A percentile compares a stretch with the other conserved stretches of the same genome.
phyloP scores from a whole-genome alignment of 2,329 filamentous ascomycete species.

The Chaetomium sp. region DNA sequence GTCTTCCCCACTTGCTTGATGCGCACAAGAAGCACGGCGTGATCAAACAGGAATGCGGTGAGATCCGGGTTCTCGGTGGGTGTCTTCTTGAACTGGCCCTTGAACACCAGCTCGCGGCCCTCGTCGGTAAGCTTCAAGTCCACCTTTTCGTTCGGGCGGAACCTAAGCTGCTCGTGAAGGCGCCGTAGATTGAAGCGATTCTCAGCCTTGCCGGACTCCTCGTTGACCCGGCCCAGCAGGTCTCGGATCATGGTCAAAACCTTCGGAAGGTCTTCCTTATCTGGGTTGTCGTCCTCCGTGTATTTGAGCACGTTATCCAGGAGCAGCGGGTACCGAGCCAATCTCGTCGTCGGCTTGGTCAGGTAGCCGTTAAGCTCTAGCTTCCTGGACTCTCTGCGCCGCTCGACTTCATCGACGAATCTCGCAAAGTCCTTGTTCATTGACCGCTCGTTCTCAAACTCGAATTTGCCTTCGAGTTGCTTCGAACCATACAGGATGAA shows the following conservation, averaged over 20 bases:
- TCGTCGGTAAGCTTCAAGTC: slow-evolving; percentile 95
- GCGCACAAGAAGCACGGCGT: slow-evolving; percentile 87
- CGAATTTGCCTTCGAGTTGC: slow-evolving; percentile 94
- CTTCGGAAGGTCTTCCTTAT: slow-evolving; percentile 89
- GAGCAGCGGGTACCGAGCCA: slow-evolving; percentile 90
- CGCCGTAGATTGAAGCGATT: slow-evolving; percentile 95
- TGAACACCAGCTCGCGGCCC: slow-evolving; percentile 89
- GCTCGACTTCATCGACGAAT: slow-evolving; percentile 95
- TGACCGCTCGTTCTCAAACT: slow-evolving; percentile 94
- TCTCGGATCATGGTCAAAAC: slow-evolving; percentile 85
- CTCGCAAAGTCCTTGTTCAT: slow-evolving; percentile 81
- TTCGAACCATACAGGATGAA: slow-evolving; percentile 97
- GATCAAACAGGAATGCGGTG: slow-evolving; percentile 93
- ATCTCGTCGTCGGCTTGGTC: slow-evolving; percentile 93
- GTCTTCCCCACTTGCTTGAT: slow-evolving; percentile 90
- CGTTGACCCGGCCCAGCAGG: slow-evolving; percentile 84
- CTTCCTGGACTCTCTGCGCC: slow-evolving; percentile 94
- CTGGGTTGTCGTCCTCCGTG: slow-evolving; percentile 83
- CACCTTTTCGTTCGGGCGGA: slow-evolving; percentile 84
- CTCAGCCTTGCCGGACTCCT: slow-evolving; percentile 94
- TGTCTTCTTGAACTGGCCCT: slow-evolving; percentile 89
- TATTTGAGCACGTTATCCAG: slow-evolving; percentile 91
- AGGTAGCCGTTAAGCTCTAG: slow-evolving; percentile 96
- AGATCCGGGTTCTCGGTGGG: slow-evolving; percentile 88
- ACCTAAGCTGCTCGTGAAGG: slow-evolving; percentile 88